phyloP scores from a whole-genome alignment of 2,329 filamentous ascomycete species.

The Mollisiaceae sp. region DNA sequence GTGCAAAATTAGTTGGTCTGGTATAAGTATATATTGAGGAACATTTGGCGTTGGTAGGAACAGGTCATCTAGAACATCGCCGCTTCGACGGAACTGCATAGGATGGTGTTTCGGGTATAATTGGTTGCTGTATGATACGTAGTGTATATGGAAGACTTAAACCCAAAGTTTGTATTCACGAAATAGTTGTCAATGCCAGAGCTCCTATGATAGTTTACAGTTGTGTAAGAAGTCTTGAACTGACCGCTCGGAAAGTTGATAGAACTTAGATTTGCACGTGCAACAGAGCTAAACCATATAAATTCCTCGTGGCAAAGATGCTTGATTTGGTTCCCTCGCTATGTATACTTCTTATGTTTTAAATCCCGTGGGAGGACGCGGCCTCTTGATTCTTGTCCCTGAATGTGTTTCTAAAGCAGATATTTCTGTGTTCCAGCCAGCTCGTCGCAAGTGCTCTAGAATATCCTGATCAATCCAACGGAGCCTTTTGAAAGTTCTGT shows the following conservation, averaged over 20 bases:
- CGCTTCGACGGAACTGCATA: constrained; percentile 20
- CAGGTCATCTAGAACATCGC: constrained; percentile 14
- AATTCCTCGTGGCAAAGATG: too few relatives aligned
- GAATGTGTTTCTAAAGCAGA: constrained; percentile 70
- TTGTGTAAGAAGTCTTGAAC: neutral
- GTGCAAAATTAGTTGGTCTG: constrained; percentile 55
- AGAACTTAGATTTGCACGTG: too few relatives aligned
- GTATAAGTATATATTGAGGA: constrained; percentile 30
- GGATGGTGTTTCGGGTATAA: neutral
- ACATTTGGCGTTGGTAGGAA: constrained; percentile 3
- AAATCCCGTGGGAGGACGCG: neutral
- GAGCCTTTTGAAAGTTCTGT: constrained; percentile 9
- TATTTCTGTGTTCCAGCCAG: constrained; percentile 70
- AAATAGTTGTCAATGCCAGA: neutral
- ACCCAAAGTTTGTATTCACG: neutral
- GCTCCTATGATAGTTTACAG: neutral
- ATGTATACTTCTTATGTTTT: neutral
- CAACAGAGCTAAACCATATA: too few relatives aligned
- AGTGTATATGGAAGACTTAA: neutral
- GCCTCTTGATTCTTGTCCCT: constrained; percentile 43
- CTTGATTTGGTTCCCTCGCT: too few relatives aligned
- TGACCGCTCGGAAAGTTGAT: too few relatives aligned
- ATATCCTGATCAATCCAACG: neutral
- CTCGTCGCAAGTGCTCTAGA: constrained; percentile 46
- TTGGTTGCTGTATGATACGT: neutral